phyloP scores from a whole-genome alignment of 495 filamentous ascomycete genomes.

The Pseudoneurospora amorphoporcata region DNA sequence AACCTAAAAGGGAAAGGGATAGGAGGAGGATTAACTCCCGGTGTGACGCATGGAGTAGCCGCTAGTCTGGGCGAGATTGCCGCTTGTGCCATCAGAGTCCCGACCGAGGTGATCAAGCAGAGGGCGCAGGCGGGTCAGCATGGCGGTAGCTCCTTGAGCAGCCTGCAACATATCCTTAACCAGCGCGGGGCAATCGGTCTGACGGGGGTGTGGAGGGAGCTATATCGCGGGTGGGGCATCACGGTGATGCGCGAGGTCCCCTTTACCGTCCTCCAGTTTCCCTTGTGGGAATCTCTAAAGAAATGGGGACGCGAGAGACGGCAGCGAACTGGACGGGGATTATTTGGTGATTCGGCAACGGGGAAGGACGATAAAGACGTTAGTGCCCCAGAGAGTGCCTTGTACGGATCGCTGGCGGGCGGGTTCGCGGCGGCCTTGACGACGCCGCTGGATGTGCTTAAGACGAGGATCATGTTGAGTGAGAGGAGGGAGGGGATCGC shows the following conservation, averaged over 20 bases:
- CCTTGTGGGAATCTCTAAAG: conserved; percentile 93
- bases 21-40: conserved; percentile 6
- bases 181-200: conserved; percentile 33
- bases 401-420: conserved; percentile 78
- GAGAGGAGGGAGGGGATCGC: conserved; percentile 45
- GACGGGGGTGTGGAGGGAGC: conserved; percentile 58
- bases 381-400: conserved; percentile 64
- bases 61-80: conserved; percentile 81
- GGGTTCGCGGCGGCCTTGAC: conserved; percentile 81
- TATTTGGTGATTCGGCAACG: conserved; percentile 24
- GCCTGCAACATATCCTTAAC: conserved; percentile 57
- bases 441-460: conserved; percentile 91
- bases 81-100: conserved; percentile 84
- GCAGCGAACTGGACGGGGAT: conserved; percentile 37
- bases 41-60: conserved; percentile 61
- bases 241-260: conserved; percentile 94
- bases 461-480: conserved; percentile 92
- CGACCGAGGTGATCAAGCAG: conserved; percentile 96
- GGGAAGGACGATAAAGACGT: conserved; percentile 40
- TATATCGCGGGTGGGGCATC: conserved; percentile 84
- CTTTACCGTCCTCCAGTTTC: conserved; percentile 94
- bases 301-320: conserved; percentile 30
- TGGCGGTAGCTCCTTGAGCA: conserved; percentile 46
- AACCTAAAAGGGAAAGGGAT: background rate
- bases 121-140: conserved; percentile 78